Base-by-base conservation (phyloP, 768 basidiomycete genomes). In the Sarcodon sp. region DNA sequence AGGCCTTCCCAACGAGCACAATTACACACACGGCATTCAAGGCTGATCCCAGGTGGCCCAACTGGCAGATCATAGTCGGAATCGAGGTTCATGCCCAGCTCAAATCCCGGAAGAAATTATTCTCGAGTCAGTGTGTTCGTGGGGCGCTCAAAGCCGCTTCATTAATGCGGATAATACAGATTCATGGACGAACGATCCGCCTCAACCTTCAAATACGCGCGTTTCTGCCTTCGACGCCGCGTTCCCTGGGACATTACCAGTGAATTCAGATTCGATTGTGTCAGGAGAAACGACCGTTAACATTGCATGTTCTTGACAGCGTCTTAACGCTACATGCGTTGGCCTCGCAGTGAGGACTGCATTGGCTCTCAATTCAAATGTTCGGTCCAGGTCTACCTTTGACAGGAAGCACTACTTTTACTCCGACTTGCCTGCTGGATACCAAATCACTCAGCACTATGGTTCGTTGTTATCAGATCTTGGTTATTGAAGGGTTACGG, bases 381-480 rank as follows among this genome's bases (percentile, higher is more conserved):
- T 94, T 45, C 87, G 87, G 53, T 53, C 54, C 0, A 70, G 73
- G 15, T 94, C 90, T 0, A 74, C 87, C 0, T 98, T 98, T 56
- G 96, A 98, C 64, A 72, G 96, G 54, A 99, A 99, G 61, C 96
- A 98, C 61, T 99, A 99, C 61, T 97, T 97, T 63, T 98, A 99
- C 59, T 76, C 88, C 4, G 96, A 98, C 63, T 73, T 96, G 34
- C 92, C 96, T 0, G 73, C 84, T 4, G 94, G 94, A 0, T 98
- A 92, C 64, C 96, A 99, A 65, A 94, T 99, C 52, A 99, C 93
- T 0, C 93, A 98, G 60, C 86, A 89, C 53, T 96, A 98, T 63
- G 77, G 89, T 89, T 51, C 11, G 54, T 45, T 16, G 6, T 27
- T 7, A n/a, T 33, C 27, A 8, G 4, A 46, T 35, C n/a, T 10